phyloP scores from a whole-genome alignment of 2,329 filamentous ascomycete genomes.

The Ophiostoma ulmi region DNA sequence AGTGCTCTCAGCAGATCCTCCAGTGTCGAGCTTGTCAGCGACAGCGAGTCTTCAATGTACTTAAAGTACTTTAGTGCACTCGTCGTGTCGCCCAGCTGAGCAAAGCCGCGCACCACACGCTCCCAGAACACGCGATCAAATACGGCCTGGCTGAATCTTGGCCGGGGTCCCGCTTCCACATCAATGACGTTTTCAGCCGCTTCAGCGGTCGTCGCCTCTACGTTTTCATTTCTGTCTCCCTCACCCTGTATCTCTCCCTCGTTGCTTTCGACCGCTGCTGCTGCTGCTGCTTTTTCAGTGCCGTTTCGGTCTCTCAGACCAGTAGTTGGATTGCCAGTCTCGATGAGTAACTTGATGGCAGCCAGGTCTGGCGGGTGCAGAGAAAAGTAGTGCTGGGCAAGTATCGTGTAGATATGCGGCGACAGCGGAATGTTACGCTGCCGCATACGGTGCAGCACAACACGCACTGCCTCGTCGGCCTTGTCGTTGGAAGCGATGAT shows the following conservation, averaged over 20 bases:
- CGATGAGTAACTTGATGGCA: conserved; percentile 56
- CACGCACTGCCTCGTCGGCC: conserved; percentile 49
- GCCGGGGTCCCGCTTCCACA: not conserved
- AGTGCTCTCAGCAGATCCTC: conserved; percentile 39
- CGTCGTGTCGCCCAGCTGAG: conserved; percentile 46
- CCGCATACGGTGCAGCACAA: conserved; percentile 60
- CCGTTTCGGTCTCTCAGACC: not conserved
- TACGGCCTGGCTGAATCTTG: not conserved
- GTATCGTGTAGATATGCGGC: conserved; percentile 67
- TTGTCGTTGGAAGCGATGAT: not conserved
- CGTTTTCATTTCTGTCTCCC: not conserved
- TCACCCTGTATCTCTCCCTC: not conserved
- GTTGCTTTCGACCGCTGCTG: not conserved
- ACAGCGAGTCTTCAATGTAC: conserved; percentile 39
- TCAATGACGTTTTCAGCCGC: not conserved
- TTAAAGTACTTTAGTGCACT: conserved; percentile 48
- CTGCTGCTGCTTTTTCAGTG: not conserved
- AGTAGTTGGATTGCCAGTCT: conserved; percentile 38
- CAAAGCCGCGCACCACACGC: conserved; percentile 63
- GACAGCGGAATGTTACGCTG: conserved; percentile 48
- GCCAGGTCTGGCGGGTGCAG: conserved; percentile 53
- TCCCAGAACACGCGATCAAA: conserved; percentile 65
- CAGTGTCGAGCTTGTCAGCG: conserved; percentile 41
- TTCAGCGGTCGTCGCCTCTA: not conserved
- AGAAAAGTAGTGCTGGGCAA: conserved; percentile 63